Conservation (phyloP, 257 asterid genomes). For the Solanum medicagineum region DNA sequence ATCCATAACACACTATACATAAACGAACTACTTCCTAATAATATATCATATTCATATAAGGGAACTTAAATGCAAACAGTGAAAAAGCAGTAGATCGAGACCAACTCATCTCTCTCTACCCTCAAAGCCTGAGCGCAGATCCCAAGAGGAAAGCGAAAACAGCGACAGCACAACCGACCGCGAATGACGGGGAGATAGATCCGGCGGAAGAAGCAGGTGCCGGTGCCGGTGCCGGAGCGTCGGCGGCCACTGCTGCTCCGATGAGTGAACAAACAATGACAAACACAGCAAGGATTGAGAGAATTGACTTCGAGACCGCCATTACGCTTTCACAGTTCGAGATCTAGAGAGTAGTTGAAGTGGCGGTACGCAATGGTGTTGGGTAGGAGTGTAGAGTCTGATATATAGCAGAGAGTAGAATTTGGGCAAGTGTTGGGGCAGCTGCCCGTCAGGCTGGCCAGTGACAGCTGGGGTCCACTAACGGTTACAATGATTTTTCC, state of each 20-base stretch:
- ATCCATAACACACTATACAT: not conserved
- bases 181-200: conserved; percentile 23
- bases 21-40: not conserved
- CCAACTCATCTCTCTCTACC: not conserved
- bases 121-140: conserved; percentile 35
- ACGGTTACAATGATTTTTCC: not conserved
- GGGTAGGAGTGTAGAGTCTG: not conserved
- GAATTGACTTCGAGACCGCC: conserved; percentile 19
- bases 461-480: not conserved
- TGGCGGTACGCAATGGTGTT: not conserved
- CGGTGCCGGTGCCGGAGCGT: conserved; percentile 41
- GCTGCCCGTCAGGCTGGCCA: conserved; percentile 28
- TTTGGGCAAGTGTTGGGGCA: conserved; percentile 27
- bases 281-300: conserved; percentile 6
- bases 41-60: not conserved
- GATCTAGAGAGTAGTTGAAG: not conserved
- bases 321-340: not conserved
- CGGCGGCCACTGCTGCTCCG: conserved; percentile 24
- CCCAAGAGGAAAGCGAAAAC: conserved; percentile 22
- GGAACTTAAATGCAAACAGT: not conserved
- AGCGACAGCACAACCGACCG: conserved; percentile 21
- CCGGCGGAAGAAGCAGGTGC: conserved; percentile 35
- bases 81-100: not conserved
- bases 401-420: conserved; percentile 1
- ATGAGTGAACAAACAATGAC: conserved; percentile 19